Conservation (phyloP, 129 eudicot genomes). For the Centella asiatica region DNA sequence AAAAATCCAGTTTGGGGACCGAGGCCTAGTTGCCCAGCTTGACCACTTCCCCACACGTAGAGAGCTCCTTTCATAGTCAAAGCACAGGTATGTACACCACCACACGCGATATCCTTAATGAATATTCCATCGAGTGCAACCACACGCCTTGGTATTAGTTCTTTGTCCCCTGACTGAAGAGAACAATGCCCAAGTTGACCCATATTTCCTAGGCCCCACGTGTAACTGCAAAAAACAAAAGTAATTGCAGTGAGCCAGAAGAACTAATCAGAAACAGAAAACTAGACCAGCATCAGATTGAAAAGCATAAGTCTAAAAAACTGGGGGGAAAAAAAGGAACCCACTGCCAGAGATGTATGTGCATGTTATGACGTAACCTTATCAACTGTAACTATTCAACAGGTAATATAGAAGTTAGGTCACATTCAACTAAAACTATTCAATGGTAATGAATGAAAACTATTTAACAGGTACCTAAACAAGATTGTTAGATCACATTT, state of each 20-base stretch:
- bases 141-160: constrained; percentile 81
- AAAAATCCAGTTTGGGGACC: constrained; percentile 73
- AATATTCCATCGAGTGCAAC: constrained; percentile 73
- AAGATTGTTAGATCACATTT: too few relatives aligned
- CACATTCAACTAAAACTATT: too few relatives aligned
- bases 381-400: too few relatives aligned
- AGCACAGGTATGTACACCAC: constrained; percentile 95
- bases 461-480: too few relatives aligned
- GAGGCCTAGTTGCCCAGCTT: constrained; percentile 84
- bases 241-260: background rate
- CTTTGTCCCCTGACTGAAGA: constrained; percentile 82
- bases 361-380: too few relatives aligned
- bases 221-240: constrained; percentile 47
- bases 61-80: constrained; percentile 75
- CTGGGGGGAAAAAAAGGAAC: background rate
- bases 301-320: background rate
- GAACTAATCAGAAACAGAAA: background rate
- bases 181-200: constrained; percentile 98
- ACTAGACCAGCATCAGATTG: background rate
- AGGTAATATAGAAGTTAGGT: too few relatives aligned
- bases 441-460: too few relatives aligned
- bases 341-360: too few relatives aligned
- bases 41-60: constrained; percentile 96
- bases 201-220: constrained; percentile 95
- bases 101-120: constrained; percentile 65